Evolutionary conservation across 2,329 filamentous ascomycete species (phyloP).

Genomic region (Fusarium sterilihyphosum): DNA sequence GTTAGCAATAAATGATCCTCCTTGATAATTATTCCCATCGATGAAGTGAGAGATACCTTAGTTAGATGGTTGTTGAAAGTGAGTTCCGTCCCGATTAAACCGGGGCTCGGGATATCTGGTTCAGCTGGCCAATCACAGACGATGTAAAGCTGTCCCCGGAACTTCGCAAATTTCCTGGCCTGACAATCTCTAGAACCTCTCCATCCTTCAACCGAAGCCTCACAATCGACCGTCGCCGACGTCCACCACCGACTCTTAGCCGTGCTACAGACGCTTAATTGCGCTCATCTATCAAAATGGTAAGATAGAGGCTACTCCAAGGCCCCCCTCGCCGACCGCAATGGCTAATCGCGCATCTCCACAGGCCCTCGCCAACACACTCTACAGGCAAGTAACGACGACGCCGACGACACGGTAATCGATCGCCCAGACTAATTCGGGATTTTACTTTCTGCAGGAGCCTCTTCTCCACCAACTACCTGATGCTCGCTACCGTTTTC

Average conservation of each 20-base stretch:
- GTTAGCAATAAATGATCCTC: neutral
- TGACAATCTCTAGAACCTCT: conserved; percentile 47
- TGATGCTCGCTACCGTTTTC: conserved; percentile 90
- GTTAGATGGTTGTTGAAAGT: neutral
- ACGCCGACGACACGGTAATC: conserved; percentile 28
- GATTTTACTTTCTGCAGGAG: conserved; percentile 62
- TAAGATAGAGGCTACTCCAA: conserved; percentile 36
- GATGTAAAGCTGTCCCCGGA: conserved; percentile 45
- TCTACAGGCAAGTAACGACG: conserved; percentile 53
- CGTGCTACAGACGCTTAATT: conserved; percentile 44
- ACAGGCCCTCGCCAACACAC: conserved; percentile 50
- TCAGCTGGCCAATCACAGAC: conserved; percentile 45
- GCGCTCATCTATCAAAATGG: conserved; percentile 50
- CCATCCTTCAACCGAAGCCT: conserved; percentile 43
- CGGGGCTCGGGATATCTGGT: conserved; percentile 32
- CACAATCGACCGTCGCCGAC: conserved; percentile 41
- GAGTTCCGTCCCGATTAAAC: conserved; percentile 18
- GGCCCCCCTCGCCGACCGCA: neutral
- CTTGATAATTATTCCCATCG: neutral
- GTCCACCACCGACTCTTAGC: conserved; percentile 40
- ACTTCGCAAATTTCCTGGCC: conserved; percentile 50
- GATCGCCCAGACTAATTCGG: conserved; percentile 40
- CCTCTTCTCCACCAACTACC: conserved; percentile 85
- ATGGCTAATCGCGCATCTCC: conserved; percentile 50
- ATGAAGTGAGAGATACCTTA: neutral